Conservation (phyloP, 2,329 filamentous ascomycete genomes). For the Epichloe sibirici region DNA sequence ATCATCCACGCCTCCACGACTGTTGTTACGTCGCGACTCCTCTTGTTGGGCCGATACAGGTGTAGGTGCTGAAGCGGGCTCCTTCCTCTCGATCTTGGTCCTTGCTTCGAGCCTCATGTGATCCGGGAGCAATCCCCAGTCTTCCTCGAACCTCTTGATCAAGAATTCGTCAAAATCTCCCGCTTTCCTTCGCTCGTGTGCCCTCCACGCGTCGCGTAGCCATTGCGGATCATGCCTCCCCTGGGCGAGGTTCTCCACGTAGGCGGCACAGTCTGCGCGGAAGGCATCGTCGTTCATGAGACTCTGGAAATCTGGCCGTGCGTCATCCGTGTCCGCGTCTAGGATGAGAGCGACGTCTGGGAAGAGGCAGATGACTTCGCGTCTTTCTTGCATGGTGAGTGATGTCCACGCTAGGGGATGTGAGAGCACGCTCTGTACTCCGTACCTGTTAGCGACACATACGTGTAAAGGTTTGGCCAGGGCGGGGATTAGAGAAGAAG, state of each 20-base stretch:
- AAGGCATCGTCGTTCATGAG: conserved; percentile 36
- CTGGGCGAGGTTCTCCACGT: conserved; percentile 31
- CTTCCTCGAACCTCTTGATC: conserved; percentile 30
- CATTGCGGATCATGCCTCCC: conserved; percentile 41
- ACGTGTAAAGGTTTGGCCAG: background rate
- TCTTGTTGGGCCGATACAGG: background rate
- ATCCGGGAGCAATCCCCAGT: conserved; percentile 33
- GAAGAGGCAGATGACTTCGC: conserved; percentile 26
- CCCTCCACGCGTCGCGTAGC: conserved; percentile 39
- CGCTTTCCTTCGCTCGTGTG: conserved; percentile 33
- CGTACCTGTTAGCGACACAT: too few relatives aligned
- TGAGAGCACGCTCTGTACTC: conserved; percentile 21
- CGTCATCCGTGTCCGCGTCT: conserved; percentile 20
- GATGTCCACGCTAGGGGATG: conserved; percentile 27
- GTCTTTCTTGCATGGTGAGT: conserved; percentile 21
- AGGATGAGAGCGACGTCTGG: conserved; percentile 27
- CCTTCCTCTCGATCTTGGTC: background rate
- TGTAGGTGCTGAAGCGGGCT: background rate
- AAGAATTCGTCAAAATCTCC: conserved; percentile 40
- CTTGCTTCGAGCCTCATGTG: conserved; percentile 12
- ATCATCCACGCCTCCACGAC: background rate
- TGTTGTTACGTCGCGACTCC: background rate
- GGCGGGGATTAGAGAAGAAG: background rate
- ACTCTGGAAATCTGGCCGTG: conserved; percentile 28
- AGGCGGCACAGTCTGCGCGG: conserved; percentile 32